These are phyloP conservation scores for Nicotiana undulata DNA, from an alignment of 257 asterid species.

Conservation along the genomic window DNA sequence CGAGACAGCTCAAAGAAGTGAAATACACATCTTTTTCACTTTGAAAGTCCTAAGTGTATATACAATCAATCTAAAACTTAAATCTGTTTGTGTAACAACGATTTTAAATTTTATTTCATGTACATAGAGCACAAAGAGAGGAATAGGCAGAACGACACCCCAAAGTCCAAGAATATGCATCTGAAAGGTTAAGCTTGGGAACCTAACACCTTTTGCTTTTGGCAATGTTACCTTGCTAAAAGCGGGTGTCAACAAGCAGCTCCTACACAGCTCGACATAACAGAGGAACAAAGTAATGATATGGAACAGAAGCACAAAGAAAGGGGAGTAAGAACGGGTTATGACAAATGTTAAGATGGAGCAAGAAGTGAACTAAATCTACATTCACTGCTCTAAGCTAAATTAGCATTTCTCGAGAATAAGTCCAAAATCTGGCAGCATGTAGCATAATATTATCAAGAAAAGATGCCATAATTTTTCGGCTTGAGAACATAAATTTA, in stretches of 20 bases:
- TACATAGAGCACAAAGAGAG: background rate
- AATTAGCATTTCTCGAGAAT: too few relatives aligned
- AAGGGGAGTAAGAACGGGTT: background rate
- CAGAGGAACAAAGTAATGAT: background rate
- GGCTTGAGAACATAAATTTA: background rate
- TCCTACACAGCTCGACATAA: background rate
- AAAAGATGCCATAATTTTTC: background rate
- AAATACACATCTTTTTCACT: background rate
- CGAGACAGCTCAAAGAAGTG: background rate
- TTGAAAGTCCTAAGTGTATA: background rate
- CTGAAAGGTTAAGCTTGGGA: background rate
- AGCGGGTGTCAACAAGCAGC: background rate
- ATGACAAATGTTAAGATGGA: background rate
- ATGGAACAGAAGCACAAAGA: background rate
- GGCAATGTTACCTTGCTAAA: too few relatives aligned
- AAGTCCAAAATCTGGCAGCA: background rate
- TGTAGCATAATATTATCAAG: background rate
- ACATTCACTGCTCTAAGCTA: background rate
- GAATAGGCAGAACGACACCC: background rate
- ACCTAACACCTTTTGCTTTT: background rate
- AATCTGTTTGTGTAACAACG: too few relatives aligned
- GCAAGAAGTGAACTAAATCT: background rate
- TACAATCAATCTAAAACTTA: background rate
- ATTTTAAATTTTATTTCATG: background rate
- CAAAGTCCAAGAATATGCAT: background rate